phyloP scores from a whole-genome alignment of 208 protist species.

The Herpetomonas tarakana region DNA sequence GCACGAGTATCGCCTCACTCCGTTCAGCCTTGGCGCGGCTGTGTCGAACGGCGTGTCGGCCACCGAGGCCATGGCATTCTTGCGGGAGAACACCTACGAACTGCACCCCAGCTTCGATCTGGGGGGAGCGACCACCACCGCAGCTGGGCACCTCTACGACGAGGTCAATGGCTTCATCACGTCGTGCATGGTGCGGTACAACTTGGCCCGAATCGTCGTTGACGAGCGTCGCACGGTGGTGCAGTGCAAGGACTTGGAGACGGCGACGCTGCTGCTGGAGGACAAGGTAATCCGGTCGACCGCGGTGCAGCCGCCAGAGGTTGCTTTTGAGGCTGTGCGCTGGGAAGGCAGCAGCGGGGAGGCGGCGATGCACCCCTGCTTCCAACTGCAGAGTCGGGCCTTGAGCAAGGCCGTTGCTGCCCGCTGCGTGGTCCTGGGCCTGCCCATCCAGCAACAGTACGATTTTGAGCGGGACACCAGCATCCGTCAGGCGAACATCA shows the following conservation, averaged over 20 bases:
- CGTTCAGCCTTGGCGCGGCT: constrained; percentile 97
- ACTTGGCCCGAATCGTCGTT: constrained; percentile 72
- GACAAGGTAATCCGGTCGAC: constrained; percentile 58
- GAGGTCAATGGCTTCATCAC: constrained; percentile 55
- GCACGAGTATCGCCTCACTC: constrained; percentile 97
- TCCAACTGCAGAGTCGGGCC: constrained; percentile 54
- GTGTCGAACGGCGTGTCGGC: constrained; percentile 92
- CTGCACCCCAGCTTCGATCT: constrained; percentile 14
- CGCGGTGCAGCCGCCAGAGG: constrained; percentile 25
- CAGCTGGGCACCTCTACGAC: not conserved
- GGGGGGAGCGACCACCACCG: not conserved
- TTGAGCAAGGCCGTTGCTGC: constrained; percentile 62
- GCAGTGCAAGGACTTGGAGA: constrained; percentile 57
- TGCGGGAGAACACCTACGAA: constrained; percentile 84
- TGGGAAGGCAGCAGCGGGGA: constrained; percentile 22
- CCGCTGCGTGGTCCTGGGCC: constrained; percentile 67
- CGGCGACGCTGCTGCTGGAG: constrained; percentile 39
- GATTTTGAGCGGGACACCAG: constrained; percentile 69
- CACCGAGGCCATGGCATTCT: constrained; percentile 84
- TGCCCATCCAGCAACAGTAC: constrained; percentile 85
- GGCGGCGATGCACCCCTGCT: constrained; percentile 19
- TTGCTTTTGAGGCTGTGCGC: constrained; percentile 20
- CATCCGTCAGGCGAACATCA: constrained; percentile 57
- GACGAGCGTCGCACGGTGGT: constrained; percentile 55
- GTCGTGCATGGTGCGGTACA: constrained; percentile 74